These are phyloP conservation scores for Mallotus nudiflorus DNA, from an alignment of 345 rosid genomes.

Conservation along the genomic window DNA sequence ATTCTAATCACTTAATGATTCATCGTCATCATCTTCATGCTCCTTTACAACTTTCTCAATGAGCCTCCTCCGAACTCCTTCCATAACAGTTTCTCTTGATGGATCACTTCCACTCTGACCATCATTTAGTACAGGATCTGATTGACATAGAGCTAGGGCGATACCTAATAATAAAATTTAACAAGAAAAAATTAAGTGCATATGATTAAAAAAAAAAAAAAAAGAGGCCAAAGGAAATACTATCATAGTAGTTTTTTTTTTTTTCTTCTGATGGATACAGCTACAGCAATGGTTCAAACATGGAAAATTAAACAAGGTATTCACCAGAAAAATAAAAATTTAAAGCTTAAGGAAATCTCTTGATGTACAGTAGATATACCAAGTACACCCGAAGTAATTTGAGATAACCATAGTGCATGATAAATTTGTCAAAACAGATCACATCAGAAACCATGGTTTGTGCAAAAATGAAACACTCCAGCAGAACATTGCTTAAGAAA, in stretches of 20 bases:
- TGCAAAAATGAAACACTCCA: neutral
- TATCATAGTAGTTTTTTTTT: neutral
- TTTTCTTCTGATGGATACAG: no score
- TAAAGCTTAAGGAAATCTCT: neutral
- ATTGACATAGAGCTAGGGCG: conserved; percentile 88
- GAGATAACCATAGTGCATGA: neutral
- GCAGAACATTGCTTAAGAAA: neutral
- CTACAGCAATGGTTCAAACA: no score
- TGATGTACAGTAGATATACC: neutral
- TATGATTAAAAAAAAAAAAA: neutral
- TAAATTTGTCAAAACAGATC: neutral
- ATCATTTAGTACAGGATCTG: conserved; percentile 87
- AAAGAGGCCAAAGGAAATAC: neutral
- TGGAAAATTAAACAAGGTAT: neutral
- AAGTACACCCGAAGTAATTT: neutral
- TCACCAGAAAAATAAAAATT: neutral
- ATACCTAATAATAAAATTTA: conserved; percentile 56
- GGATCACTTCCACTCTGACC: conserved; percentile 73
- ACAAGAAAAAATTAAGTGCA: neutral
- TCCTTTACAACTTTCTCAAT: conserved; percentile 81
- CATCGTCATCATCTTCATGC: conserved; percentile 78
- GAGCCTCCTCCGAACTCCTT: conserved; percentile 77
- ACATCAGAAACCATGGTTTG: neutral
- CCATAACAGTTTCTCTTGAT: conserved; percentile 72
- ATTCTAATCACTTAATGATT: conserved; percentile 74